Evolutionary conservation across 805 yeast genomes (phyloP), one percentile per base, ranked within the genome.

Genomic region (Zygosaccharomyces siamensis): DNA sequence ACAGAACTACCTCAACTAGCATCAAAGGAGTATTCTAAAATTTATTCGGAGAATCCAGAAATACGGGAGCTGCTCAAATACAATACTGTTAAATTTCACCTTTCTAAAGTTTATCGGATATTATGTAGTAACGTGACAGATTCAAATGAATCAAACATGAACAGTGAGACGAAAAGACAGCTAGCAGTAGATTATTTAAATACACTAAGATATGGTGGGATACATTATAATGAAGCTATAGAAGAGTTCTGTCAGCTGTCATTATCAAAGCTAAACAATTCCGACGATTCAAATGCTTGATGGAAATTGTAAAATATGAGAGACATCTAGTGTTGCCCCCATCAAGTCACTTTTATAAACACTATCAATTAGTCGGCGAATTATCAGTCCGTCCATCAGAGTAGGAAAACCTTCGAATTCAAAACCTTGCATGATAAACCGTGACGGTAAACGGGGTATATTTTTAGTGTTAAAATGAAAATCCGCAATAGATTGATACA

Each of bases 221-320:
- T 73, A 0, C 87, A 83, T 56, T 75, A 75, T 43, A 84, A 84
- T 60, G 79, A 72, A 48, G 68, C 81, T 16, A 75, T 84, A 11
- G 87, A 83, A 61, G 89, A 83, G 51, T 84, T 84, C 63, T 76
- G 83, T 37, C 65, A 59, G 38, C 51, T 59, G 24, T 52, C 44
- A 6, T 27, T 45, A 20, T n/a, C 28, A 16, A 30, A 28, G 2
- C n/a, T 32, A 35, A 24, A 39, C 21, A 16, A 16, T 35, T 10
- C 10, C 14, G n/a, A 27, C n/a, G 16, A 27, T 4, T 16, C 27
- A 26, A 10, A 36, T 35, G 27, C 35, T 21, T 18, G 11, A 20
- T 24, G 39, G 20, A 32, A 33, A 45, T 20, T 38, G 39, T 23
- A 18, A 36, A 12, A 43, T 47, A 35, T 37, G n/a, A 16, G 42